Evolutionary conservation across 345 rosid species (phyloP).

Genomic region (Moricandia moricandioides): DNA sequence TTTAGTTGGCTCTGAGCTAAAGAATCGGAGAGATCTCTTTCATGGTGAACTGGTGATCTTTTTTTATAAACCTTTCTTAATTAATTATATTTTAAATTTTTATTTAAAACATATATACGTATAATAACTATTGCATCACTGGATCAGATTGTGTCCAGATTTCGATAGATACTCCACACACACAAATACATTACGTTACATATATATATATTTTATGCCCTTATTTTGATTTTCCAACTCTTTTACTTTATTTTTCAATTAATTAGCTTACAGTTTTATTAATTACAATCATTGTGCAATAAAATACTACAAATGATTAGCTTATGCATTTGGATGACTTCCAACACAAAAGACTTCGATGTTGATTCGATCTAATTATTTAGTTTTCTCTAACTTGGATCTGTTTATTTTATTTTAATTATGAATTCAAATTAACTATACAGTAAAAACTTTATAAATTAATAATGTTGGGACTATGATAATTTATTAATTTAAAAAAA

Average conservation of each 20-base stretch:
- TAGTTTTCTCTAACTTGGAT: constrained; percentile 5
- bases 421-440: no score
- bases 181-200: constrained; percentile 40
- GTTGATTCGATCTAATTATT: constrained; percentile 32
- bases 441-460: no score
- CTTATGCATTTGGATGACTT: constrained; percentile 29
- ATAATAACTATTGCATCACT: constrained; percentile 79
- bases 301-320: background rate
- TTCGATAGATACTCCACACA: constrained; percentile 48
- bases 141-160: constrained; percentile 89
- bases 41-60: constrained; percentile 21
- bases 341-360: constrained; percentile 27
- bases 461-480: no score
- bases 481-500: no score
- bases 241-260: background rate
- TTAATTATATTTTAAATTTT: background rate
- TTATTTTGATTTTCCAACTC: constrained; percentile 28
- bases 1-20: constrained; percentile 23
- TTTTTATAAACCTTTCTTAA: constrained; percentile 8
- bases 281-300: constrained; percentile 25
- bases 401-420: background rate
- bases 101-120: constrained; percentile 30
- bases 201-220: constrained; percentile 59
- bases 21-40: constrained; percentile 44
- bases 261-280: background rate